Percentiles rank a stretch among this genome's conserved stretches.
Conservation (phyloP, 129 eudicot genomes). For the Rutidosis leptorrhynchoides region DNA sequence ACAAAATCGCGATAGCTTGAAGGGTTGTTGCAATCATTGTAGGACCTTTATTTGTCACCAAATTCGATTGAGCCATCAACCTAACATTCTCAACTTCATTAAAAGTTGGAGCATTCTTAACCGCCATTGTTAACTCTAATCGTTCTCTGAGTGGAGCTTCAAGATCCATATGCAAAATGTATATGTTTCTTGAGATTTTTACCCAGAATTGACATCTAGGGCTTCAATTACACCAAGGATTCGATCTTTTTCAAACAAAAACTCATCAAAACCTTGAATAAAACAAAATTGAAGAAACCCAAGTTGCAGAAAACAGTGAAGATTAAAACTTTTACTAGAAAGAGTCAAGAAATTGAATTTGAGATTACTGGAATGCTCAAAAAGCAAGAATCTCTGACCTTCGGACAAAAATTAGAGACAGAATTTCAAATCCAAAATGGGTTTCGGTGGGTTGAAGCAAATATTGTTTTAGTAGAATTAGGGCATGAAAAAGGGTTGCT, state of each 20-base stretch:
- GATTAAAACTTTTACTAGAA: neutral
- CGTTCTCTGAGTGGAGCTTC: constrained; percentile 97
- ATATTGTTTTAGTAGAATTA: constrained; percentile 25
- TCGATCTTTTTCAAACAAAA: constrained; percentile 13
- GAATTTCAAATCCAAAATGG: neutral
- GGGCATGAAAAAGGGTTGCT: too few species aligned
- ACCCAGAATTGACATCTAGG: constrained; percentile 38
- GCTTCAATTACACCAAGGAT: constrained; percentile 19
- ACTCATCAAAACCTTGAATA: constrained; percentile 25
- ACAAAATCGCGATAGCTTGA: constrained; percentile 87
- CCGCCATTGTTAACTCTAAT: constrained; percentile 78
- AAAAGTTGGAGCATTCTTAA: constrained; percentile 79
- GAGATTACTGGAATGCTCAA: constrained; percentile 22
- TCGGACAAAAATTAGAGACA: constrained; percentile 17
- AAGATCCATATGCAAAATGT: constrained; percentile 88
- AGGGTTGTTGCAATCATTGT: constrained; percentile 96
- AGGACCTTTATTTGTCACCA: constrained; percentile 96
- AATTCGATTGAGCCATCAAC: constrained; percentile 95
- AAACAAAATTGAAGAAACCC: constrained; percentile 14
- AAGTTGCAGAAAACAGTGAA: constrained; percentile 6
- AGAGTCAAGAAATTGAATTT: constrained; percentile 18
- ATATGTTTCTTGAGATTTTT: constrained; percentile 37
- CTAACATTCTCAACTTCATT: constrained; percentile 76
- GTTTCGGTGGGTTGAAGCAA: constrained; percentile 15
- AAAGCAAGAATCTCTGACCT: constrained; percentile 25